Evolutionary conservation across 108 stramenopile species (phyloP).

Genomic region (Cyclostephanos tholiformis): DNA sequence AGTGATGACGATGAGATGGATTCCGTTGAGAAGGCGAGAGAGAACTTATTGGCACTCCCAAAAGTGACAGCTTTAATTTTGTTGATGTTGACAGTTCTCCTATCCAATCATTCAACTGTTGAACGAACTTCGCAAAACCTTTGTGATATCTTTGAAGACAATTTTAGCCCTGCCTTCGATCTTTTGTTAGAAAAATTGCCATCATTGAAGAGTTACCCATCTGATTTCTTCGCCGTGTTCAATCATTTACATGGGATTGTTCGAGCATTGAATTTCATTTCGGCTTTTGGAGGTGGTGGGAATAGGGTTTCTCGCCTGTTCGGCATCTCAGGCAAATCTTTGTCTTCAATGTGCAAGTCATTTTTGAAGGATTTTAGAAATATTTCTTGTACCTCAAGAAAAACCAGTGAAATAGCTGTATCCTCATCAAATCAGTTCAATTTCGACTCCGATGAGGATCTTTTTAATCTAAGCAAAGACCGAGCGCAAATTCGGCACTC

Average conservation of each 20-base stretch:
- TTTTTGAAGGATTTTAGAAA: conserved; percentile 38
- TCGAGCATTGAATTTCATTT: conserved; percentile 28
- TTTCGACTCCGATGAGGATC: conserved; percentile 36
- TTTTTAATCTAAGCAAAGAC: background rate
- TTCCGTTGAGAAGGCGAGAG: background rate
- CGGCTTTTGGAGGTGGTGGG: conserved; percentile 15
- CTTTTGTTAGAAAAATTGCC: conserved; percentile 25
- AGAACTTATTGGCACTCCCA: conserved; percentile 16
- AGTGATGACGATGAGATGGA: conserved; percentile 30
- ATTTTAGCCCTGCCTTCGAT: conserved; percentile 36
- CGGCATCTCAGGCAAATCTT: conserved; percentile 27
- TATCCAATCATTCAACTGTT: conserved; percentile 26
- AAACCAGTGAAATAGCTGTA: background rate
- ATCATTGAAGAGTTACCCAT: conserved; percentile 17
- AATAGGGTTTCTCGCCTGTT: conserved; percentile 16
- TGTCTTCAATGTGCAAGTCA: conserved; percentile 31
- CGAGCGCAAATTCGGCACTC: conserved; percentile 14
- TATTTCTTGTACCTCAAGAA: conserved; percentile 15
- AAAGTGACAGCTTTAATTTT: conserved; percentile 30
- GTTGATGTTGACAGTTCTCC: conserved; percentile 23
- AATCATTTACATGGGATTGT: conserved; percentile 44
- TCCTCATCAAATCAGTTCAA: conserved; percentile 1
- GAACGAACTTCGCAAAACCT: conserved; percentile 26
- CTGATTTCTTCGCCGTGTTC: conserved; percentile 31
- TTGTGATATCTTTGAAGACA: conserved; percentile 21